Evolutionary conservation across 768 basidiomycete genomes (phyloP), one percentile per base, ranked within the genome.

Genomic region (Cystobasidiopsis lactophilus): DNA sequence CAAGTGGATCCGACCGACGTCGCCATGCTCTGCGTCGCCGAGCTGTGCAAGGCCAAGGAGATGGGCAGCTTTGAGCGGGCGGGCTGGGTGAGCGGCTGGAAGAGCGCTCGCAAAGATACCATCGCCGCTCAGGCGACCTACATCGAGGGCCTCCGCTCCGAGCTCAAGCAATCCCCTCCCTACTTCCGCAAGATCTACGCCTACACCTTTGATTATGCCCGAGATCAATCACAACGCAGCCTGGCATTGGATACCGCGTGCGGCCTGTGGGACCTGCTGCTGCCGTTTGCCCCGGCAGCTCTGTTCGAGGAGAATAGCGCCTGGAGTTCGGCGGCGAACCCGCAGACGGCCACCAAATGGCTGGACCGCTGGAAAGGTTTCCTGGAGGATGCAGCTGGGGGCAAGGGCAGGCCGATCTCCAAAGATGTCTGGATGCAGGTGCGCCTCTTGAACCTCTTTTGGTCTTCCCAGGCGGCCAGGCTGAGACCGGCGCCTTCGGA

Each of bases 341-440:
- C 21, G 26, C 10, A n/a, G 19, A 37, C n/a, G 21, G 31, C 38
- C 7, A 19, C 18, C n/a, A 35, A 14, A 9, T 50, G 80, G 62
- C 75, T 72, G 16, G 64, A 75, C 24, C 75, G 74, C 74, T 89
- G 85, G 85, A 75, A 79, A 60, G 76, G 79, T n/a, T 89, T 77
- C 64, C 65, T 88, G 64, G 67, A 64, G 30, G 69, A 73, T 19
- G 49, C 21, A 62, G 78, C 74, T 58, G 77, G 76, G 1, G 70
- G 70, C 21, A 80, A 85, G 19, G 33, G 49, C 5, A 33, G 38
- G 49, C 14, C 38, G 30, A 37, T 50, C 4, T 35, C 82, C 68
- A 83, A 81, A 67, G 85, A 85, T 67, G 82, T 81, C 18, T 86
- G 84, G 85, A 66, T 72, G 49, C 85, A 86, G 83, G 84, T 82